Percentiles rank a stretch among this genome's conserved stretches.
These are phyloP conservation scores for Melanopsichium pennsylvanicum DNA, from an alignment of 1,284 basidiomycete species.

Conservation along the genomic window DNA sequence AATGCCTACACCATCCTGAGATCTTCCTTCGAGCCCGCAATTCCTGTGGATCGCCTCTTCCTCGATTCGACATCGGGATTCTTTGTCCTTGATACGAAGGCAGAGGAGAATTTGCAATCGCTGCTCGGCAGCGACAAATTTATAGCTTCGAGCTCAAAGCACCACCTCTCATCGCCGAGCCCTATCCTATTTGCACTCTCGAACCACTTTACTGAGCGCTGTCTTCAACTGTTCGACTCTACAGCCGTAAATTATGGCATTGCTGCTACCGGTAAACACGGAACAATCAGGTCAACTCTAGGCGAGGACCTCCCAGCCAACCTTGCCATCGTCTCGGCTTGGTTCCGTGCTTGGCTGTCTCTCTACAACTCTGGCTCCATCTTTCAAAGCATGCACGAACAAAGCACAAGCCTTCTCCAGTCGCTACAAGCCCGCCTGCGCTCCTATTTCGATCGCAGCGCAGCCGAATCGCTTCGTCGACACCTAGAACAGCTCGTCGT, in stretches of 20 bases:
- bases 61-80: not conserved
- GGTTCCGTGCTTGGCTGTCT: conserved; percentile 30
- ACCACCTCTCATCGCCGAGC: conserved; percentile 9
- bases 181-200: conserved; percentile 27
- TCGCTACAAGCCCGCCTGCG: conserved; percentile 21
- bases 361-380: conserved; percentile 14
- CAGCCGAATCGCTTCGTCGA: conserved; percentile 6
- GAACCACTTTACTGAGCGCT: conserved; percentile 17
- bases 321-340: conserved; percentile 9
- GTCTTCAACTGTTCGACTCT: not conserved
- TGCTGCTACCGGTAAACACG: not conserved
- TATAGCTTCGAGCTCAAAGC: conserved; percentile 21
- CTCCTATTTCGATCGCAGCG: conserved; percentile 6
- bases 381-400: conserved; percentile 6
- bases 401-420: conserved; percentile 5
- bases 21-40: conserved; percentile 13
- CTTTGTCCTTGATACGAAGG: not conserved
- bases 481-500: conserved; percentile 18
- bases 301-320: conserved; percentile 4
- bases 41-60: conserved; percentile 12
- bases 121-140: conserved; percentile 8
- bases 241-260: conserved; percentile 5
- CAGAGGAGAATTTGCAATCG: not conserved
- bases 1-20: conserved; percentile 17
- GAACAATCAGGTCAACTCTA: not conserved